Conservation (phyloP, 306 rosid genomes). For the Malus asiatica region DNA sequence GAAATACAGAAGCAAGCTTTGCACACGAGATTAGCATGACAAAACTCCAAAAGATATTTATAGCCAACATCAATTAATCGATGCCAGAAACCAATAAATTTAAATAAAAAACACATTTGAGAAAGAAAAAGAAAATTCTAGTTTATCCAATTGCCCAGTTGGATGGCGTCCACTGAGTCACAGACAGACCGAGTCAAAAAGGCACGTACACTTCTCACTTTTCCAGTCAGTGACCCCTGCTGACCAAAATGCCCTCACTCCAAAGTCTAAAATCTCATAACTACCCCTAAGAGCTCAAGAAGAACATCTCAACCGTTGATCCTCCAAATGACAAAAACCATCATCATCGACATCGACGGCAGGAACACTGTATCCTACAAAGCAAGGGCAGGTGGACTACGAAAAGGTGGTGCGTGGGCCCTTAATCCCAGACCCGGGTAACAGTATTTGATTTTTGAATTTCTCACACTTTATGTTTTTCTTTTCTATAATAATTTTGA, state of each 20-base stretch:
- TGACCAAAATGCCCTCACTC: background rate
- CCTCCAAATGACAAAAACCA: background rate
- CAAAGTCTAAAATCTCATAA: background rate
- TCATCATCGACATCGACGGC: background rate
- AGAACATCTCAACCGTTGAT: background rate
- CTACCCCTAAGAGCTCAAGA: background rate
- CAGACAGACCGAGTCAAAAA: background rate
- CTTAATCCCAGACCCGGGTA: background rate
- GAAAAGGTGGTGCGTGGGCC: background rate
- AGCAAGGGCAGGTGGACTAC: conserved; percentile 4
- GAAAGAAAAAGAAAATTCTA: background rate
- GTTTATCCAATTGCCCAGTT: background rate
- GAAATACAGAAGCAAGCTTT: background rate
- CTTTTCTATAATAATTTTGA: background rate
- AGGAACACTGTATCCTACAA: background rate
- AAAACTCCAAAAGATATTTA: background rate
- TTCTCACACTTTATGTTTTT: background rate
- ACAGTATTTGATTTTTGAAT: background rate
- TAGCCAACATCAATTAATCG: background rate
- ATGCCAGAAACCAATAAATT: background rate
- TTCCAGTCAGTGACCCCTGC: background rate
- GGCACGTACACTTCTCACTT: background rate
- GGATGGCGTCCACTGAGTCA: background rate
- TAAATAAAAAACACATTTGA: background rate
- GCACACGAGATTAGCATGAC: conserved; percentile 9